Conservation (phyloP, 2,329 filamentous ascomycete genomes). For the Pseudohalonectria lignicola region DNA sequence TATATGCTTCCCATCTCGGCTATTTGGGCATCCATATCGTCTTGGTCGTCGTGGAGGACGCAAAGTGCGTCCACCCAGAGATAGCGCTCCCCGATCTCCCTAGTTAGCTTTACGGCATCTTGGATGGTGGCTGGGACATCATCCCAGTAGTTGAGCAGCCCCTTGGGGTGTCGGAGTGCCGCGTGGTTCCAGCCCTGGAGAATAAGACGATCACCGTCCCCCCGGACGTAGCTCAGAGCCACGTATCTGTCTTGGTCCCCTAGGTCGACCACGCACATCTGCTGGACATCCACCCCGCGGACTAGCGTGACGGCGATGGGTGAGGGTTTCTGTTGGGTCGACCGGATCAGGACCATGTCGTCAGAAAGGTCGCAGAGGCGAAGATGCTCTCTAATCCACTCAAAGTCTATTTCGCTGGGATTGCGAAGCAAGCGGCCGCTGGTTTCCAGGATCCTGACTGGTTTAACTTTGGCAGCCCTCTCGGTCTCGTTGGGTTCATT, state of each 20-base stretch:
- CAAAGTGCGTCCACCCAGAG: conserved; percentile 14
- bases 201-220: conserved; percentile 1
- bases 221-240: conserved; percentile 5
- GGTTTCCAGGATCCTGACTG: no score
- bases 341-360: no score
- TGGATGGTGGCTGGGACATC: conserved; percentile 5
- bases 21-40: conserved; percentile 4
- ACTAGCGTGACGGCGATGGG: not conserved
- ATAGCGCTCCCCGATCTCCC: conserved; percentile 7
- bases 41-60: conserved; percentile 10
- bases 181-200: not conserved
- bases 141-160: conserved; percentile 4
- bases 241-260: conserved; percentile 3
- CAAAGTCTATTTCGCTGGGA: conserved; percentile 2
- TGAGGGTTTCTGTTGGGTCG: not conserved
- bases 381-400: conserved; percentile 1
- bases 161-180: conserved; percentile 2
- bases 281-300: not conserved
- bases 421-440: not conserved
- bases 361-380: conserved; percentile 1
- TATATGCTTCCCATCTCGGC: conserved; percentile 7
- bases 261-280: conserved; percentile 3
- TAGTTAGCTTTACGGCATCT: conserved; percentile 7
- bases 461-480: no score
- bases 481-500: no score